Percentiles rank a stretch among this genome's conserved stretches.
Conservation (phyloP, 495 filamentous ascomycete species). For the Neurospora sp. region DNA sequence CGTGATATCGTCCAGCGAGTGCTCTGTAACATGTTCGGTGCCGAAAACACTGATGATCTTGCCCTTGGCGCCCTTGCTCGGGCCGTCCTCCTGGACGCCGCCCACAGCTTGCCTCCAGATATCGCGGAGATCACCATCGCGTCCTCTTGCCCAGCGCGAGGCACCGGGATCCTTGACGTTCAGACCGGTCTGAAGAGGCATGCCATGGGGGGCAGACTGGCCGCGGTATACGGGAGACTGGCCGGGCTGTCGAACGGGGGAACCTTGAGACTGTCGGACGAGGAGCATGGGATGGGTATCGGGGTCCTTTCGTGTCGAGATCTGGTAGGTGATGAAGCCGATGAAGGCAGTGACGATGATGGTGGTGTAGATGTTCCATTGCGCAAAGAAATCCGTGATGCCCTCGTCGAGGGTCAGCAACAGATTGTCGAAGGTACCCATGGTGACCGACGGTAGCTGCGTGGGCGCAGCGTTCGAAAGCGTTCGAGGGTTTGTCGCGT, state of each 20-base stretch:
- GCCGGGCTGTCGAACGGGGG: conserved; percentile 69
- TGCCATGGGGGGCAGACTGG: conserved; percentile 70
- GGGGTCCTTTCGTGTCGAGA: conserved; percentile 49
- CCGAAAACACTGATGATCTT: conserved; percentile 77
- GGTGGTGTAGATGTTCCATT: conserved; percentile 73
- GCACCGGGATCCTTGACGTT: conserved; percentile 75
- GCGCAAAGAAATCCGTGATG: conserved; percentile 54
- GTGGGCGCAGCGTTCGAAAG: background rate
- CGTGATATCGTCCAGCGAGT: conserved; percentile 58
- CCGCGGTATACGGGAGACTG: conserved; percentile 78
- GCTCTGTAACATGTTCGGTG: conserved; percentile 58
- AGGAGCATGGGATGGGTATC: conserved; percentile 89
- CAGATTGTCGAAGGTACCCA: conserved; percentile 33
- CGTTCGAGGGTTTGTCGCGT: background rate
- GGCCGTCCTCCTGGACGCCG: conserved; percentile 51
- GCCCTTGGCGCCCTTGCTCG: conserved; percentile 50
- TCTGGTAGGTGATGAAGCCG: conserved; percentile 41
- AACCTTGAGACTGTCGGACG: conserved; percentile 66
- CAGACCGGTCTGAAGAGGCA: conserved; percentile 71
- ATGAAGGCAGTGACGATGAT: conserved; percentile 50
- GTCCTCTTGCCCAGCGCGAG: conserved; percentile 70
- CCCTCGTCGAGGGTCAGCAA: conserved; percentile 56
- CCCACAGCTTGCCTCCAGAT: conserved; percentile 72
- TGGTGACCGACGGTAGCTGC: conserved; percentile 5
- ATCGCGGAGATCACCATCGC: conserved; percentile 85